phyloP scores from a whole-genome alignment of 495 filamentous ascomycete genomes.

The Margaritispora aquatica region DNA sequence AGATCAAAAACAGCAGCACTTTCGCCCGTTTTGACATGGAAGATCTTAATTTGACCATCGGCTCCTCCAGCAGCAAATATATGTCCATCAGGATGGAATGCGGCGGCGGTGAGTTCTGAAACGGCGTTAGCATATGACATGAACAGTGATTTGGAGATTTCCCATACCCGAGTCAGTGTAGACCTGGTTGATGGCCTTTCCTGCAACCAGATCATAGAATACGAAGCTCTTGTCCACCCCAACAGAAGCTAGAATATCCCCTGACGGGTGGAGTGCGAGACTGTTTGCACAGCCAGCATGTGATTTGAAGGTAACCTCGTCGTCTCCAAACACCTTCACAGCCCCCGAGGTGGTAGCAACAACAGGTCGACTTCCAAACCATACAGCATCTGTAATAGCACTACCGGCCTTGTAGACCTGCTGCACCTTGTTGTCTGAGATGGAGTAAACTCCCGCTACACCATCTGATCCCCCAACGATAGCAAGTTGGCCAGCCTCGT shows the following conservation, averaged over 20 bases:
- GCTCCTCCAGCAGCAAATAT: constrained; percentile 78
- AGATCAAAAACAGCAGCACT: constrained; percentile 65
- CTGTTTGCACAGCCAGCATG: constrained; percentile 79
- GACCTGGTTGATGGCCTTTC: constrained; percentile 63
- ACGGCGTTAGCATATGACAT: constrained; percentile 31
- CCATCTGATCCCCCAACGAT: constrained; percentile 76
- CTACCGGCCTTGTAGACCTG: constrained; percentile 60
- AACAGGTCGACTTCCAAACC: constrained; percentile 67
- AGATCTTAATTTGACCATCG: constrained; percentile 76
- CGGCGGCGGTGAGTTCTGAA: constrained; percentile 66
- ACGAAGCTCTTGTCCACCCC: constrained; percentile 91
- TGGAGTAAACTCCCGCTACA: constrained; percentile 70
- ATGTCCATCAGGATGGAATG: constrained; percentile 94
- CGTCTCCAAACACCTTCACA: constrained; percentile 69
- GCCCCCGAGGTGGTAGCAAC: constrained; percentile 68
- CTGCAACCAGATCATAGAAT: constrained; percentile 72
- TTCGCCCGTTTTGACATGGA: constrained; percentile 68
- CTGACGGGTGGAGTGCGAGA: constrained; percentile 76
- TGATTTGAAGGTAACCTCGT: constrained; percentile 57
- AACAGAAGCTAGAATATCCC: constrained; percentile 77
- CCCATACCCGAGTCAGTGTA: constrained; percentile 76
- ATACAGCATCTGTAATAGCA: constrained; percentile 70
- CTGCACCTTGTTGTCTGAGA: constrained; percentile 62
- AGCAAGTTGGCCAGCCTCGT: constrained; percentile 60
- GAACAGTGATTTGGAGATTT: not conserved